Evolutionary conservation across 2,329 filamentous ascomycete species (phyloP), one percentile per base, ranked within the genome.

Genomic region (Zopfia rhizophila): DNA sequence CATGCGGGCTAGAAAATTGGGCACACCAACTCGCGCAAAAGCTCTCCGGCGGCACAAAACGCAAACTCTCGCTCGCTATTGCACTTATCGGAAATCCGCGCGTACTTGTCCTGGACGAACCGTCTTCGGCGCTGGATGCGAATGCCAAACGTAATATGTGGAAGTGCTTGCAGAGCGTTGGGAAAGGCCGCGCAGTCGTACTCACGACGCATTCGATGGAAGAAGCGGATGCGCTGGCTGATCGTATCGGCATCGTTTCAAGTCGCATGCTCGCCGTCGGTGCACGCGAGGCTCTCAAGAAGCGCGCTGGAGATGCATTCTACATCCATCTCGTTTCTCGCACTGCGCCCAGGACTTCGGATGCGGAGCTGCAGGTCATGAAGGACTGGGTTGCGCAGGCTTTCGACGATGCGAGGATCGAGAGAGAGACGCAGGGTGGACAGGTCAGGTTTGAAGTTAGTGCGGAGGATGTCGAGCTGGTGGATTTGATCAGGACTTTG

Each of bases 201-300:
- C 70, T 96, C 41, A 96, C 91, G 0, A 96, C 91, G 0, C 91
- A 97, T 68, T 96, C 95, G 66, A 79, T 97, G 23, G 91, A 96
- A 63, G 92, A 97, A 70, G 92, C 91, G 0, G 91, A 96, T 63
- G 77, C 95, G 1, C 80, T 97, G 1, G 88, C 91, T 0, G 91
- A 96, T 62, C 85, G 91, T 47, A 95, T 97, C 53, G 88, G 87
- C 3, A 90, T 97, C 39, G 75, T 97, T 7, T 92, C 89, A 1
- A 83, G 83, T 55, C 80, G 85, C 11, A 94, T 96, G 90, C 80
- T 96, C n/a, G 91, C 91, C 1, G 78, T 92, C 8, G 91, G 91
- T 3, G 87, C 85, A 0, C 86, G 85, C 1, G 88, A 92, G 33
- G 75, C 85, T 42, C 76, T 96, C 5, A 80, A 91, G 13, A 78